phyloP scores from a whole-genome alignment of 495 filamentous ascomycete genomes.

The Immersiella caudata region DNA sequence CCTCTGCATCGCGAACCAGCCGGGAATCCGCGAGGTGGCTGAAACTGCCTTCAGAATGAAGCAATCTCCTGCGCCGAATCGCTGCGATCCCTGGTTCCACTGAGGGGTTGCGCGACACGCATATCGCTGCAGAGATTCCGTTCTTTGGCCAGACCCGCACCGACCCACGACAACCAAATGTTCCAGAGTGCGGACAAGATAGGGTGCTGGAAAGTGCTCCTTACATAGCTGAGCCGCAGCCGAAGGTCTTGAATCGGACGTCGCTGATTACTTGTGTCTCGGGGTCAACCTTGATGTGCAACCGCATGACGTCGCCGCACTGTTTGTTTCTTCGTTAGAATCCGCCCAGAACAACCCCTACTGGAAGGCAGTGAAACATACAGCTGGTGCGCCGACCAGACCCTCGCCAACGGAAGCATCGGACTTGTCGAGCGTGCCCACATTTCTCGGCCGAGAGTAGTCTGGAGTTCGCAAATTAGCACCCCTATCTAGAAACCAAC shows the following conservation, averaged over 20 bases:
- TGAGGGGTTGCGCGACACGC: too few relatives aligned
- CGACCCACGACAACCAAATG: neutral
- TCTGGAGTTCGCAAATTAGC: slow-evolving; percentile 48
- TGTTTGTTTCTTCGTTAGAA: neutral
- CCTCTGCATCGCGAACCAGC: neutral
- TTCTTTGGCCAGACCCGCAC: neutral
- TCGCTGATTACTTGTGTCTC: slow-evolving; percentile 87
- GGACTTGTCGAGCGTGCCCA: slow-evolving; percentile 86
- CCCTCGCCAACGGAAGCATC: slow-evolving; percentile 92
- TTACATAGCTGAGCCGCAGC: slow-evolving; percentile 89
- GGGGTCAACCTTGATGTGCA: slow-evolving; percentile 96
- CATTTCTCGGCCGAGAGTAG: slow-evolving; percentile 91
- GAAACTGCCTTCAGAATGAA: neutral
- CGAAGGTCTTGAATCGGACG: slow-evolving; percentile 91
- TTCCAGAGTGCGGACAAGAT: neutral
- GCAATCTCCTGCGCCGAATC: neutral
- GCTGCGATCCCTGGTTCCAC: too few relatives aligned
- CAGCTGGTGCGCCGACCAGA: slow-evolving; percentile 89
- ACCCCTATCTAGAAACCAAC: neutral
- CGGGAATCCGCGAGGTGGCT: neutral
- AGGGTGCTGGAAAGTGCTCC: neutral
- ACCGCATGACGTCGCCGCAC: slow-evolving; percentile 96
- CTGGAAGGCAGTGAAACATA: slow-evolving; percentile 22
- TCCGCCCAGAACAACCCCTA: neutral
- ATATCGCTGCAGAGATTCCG: too few relatives aligned